Percentiles rank a stretch among this genome's conserved stretches.
Conservation (phyloP, 306 rosid genomes). For the Medicago arabica region DNA sequence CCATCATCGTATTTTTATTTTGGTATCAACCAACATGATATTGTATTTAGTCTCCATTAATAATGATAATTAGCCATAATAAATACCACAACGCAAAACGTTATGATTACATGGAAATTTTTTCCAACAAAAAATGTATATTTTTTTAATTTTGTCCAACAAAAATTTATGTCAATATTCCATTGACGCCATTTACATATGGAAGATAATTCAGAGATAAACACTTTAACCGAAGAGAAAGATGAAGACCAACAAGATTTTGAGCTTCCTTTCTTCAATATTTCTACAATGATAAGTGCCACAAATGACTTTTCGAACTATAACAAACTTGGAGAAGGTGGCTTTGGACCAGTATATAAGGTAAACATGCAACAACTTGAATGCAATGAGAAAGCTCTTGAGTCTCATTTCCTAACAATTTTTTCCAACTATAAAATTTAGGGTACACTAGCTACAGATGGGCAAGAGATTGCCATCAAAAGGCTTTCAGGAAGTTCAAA, state of each 20-base stretch:
- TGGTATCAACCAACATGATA: too few species aligned
- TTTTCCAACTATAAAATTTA: background rate
- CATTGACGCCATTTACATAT: too few species aligned
- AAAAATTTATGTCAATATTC: too few species aligned
- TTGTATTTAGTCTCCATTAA: too few species aligned
- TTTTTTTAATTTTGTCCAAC: too few species aligned
- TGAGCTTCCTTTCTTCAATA: constrained; percentile 33
- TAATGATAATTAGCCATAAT: too few species aligned
- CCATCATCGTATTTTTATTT: too few species aligned
- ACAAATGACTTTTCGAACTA: constrained; percentile 36
- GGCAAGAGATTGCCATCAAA: constrained; percentile 40
- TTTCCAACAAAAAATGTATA: too few species aligned
- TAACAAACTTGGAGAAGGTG: constrained; percentile 49
- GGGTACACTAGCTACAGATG: constrained; percentile 27
- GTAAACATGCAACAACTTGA: background rate
- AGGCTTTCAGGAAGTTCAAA: constrained; percentile 40
- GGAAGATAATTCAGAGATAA: background rate
- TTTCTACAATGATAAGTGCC: background rate
- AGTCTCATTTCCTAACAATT: background rate
- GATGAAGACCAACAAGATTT: constrained; percentile 1
- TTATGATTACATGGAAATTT: too few species aligned
- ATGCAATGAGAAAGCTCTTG: background rate
- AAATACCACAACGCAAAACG: too few species aligned
- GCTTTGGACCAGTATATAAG: constrained; percentile 42
- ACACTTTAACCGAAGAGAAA: background rate